Evolutionary conservation across 306 rosid genomes (phyloP).

Genomic region (Inga leiocalycina): DNA sequence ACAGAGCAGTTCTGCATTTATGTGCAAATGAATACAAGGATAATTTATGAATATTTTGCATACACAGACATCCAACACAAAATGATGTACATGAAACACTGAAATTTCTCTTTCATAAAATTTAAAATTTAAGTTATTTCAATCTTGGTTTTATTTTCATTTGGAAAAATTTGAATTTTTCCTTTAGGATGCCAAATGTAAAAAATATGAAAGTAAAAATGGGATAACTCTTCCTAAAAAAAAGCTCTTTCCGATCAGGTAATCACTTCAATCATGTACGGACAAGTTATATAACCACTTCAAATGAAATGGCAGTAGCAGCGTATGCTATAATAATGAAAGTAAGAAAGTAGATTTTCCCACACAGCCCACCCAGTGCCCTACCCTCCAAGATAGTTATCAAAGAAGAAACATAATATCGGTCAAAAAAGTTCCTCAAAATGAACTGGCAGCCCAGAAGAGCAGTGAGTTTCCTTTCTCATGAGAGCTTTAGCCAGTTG

Average conservation of each 20-base stretch:
- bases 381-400: not conserved
- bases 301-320: not conserved
- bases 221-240: not conserved
- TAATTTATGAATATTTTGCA: not conserved
- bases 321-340: not conserved
- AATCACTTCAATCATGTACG: slow-evolving; percentile 11
- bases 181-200: not conserved
- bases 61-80: not conserved
- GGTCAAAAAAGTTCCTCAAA: not conserved
- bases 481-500: not conserved
- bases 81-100: not conserved
- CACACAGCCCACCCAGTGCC: not conserved
- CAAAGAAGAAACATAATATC: not conserved
- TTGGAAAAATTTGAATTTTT: not conserved
- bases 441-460: slow-evolving; percentile 10
- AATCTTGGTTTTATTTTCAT: slow-evolving; percentile 2
- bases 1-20: slow-evolving; percentile 22
- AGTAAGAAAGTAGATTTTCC: not conserved
- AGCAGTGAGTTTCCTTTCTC: not conserved
- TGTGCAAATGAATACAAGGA: not conserved
- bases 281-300: not conserved
- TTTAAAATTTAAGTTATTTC: not conserved
- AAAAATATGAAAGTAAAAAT: too few species aligned
- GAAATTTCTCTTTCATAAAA: not conserved
- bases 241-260: not conserved